Evolutionary conservation across 2,329 filamentous ascomycete genomes (phyloP).

Genomic region (Ascochyta clinopodiicola): DNA sequence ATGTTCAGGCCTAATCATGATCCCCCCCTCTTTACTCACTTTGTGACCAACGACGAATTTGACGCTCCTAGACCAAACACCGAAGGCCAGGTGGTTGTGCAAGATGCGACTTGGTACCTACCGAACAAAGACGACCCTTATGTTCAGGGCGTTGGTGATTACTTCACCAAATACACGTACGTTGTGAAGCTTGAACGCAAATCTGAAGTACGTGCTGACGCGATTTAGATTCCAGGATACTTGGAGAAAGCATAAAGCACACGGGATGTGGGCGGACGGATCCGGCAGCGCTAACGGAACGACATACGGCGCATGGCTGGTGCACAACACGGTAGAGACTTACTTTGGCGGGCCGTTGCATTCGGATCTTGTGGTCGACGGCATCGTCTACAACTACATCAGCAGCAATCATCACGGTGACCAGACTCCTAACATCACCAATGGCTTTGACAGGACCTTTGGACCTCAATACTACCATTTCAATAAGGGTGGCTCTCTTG

Average conservation of each 20-base stretch:
- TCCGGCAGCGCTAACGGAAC: conserved; percentile 57
- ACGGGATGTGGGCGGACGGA: conserved; percentile 61
- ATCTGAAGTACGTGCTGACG: neutral
- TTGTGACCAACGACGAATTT: conserved; percentile 63
- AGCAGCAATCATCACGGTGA: conserved; percentile 66
- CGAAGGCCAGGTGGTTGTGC: conserved; percentile 58
- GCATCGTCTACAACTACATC: conserved; percentile 70
- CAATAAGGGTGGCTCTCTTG: conserved; percentile 58
- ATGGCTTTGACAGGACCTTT: conserved; percentile 56
- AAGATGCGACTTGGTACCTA: conserved; percentile 69
- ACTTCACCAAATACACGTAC: conserved; percentile 69
- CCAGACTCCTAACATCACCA: conserved; percentile 67
- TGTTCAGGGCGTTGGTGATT: conserved; percentile 62
- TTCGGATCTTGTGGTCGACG: conserved; percentile 67
- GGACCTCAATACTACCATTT: conserved; percentile 69
- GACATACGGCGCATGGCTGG: conserved; percentile 67
- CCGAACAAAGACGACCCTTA: conserved; percentile 59
- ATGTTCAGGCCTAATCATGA: conserved; percentile 64
- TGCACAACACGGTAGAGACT: conserved; percentile 68
- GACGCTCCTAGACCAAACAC: conserved; percentile 60
- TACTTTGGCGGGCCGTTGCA: conserved; percentile 67
- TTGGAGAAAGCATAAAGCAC: conserved; percentile 64
- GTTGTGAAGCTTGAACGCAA: neutral
- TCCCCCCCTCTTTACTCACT: conserved; percentile 47
- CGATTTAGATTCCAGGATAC: conserved; percentile 56